phyloP scores from a whole-genome alignment of 805 yeast species.

The Schizosaccharomyces cryophilus region DNA sequence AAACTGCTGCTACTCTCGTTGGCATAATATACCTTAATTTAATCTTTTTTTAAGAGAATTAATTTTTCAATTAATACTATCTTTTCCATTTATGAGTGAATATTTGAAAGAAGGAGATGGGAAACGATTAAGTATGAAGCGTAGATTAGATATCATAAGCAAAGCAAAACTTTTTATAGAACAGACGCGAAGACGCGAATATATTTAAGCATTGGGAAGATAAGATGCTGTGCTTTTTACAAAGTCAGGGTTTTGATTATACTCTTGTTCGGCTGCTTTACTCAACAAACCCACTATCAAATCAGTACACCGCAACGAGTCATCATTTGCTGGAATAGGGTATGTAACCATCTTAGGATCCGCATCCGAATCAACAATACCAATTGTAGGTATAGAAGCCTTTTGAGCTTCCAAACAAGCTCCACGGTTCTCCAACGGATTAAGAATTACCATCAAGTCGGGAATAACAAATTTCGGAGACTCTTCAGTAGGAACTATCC shows the following conservation, averaged over 20 bases:
- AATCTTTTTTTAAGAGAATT: too few species aligned
- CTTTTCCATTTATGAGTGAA: too few species aligned
- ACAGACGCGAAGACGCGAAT: too few species aligned
- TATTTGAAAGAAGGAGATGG: too few species aligned
- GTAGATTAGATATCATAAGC: too few species aligned
- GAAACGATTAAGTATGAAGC: too few species aligned
- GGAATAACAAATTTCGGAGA: constrained; percentile 33
- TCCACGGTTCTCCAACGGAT: constrained; percentile 66
- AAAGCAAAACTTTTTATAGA: too few species aligned
- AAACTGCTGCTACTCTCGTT: too few species aligned
- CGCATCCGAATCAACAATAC: constrained; percentile 78
- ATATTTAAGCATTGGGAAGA: too few species aligned
- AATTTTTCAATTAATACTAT: too few species aligned
- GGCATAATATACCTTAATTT: too few species aligned
- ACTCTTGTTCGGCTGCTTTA: constrained; percentile 43
- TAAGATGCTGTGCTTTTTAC: neutral
- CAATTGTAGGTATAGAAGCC: constrained; percentile 74
- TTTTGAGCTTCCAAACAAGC: constrained; percentile 61
- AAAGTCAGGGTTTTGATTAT: neutral
- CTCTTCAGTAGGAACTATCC: constrained; percentile 44
- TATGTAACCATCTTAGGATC: constrained; percentile 78
- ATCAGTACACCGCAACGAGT: constrained; percentile 60
- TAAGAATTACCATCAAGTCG: constrained; percentile 63
- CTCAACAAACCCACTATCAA: constrained; percentile 61
- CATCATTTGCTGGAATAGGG: constrained; percentile 92